These are phyloP conservation scores for Solanum chacoense DNA, from an alignment of 305 asterid genomes.

Conservation along the genomic window DNA sequence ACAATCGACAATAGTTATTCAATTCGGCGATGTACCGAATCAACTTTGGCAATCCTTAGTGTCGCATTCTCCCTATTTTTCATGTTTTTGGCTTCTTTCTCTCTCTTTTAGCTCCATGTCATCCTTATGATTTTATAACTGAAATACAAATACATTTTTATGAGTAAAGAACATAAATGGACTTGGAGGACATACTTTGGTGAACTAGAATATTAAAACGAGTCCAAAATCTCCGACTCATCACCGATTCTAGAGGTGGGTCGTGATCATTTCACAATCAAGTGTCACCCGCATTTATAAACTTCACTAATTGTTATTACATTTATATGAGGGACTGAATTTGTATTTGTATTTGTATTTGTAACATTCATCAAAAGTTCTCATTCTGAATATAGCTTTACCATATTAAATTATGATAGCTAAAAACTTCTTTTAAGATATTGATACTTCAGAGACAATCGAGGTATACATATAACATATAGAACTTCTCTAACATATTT, in stretches of 20 bases:
- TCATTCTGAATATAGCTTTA: too few species aligned
- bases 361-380: not conserved
- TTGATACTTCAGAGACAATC: not conserved
- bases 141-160: too few species aligned
- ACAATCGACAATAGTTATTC: too few species aligned
- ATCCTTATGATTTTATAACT: not conserved
- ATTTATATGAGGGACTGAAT: too few species aligned
- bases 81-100: too few species aligned
- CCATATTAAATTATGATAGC: too few species aligned
- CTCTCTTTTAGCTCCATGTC: not conserved
- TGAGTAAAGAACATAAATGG: not conserved
- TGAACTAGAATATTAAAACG: not conserved
- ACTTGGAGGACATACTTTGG: too few species aligned
- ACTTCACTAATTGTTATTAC: not conserved
- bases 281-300: too few species aligned
- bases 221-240: not conserved
- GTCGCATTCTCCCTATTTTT: not conserved
- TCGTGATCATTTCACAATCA: not conserved
- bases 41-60: not conserved
- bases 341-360: too few species aligned
- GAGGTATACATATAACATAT: not conserved
- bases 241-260: not conserved
- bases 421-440: not conserved
- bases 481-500: not conserved
- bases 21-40: not conserved